phyloP scores from a whole-genome alignment of 2,329 filamentous ascomycete species.

The Seiridium cupressi region DNA sequence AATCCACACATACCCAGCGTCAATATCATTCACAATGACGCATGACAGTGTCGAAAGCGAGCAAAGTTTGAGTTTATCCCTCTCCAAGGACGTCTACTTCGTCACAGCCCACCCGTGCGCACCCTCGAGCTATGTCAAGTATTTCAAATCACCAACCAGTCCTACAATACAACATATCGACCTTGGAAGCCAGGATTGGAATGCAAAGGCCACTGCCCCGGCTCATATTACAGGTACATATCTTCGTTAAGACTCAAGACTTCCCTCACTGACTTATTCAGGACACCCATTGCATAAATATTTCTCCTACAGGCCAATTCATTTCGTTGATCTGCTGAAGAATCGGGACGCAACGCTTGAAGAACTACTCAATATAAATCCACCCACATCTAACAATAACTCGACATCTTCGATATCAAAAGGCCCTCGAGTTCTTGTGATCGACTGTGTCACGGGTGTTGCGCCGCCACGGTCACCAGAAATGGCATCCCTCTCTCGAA shows the following conservation, averaged over 20 bases:
- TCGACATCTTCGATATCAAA: slow-evolving; percentile 15
- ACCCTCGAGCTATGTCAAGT: slow-evolving; percentile 53
- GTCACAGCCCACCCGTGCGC: slow-evolving; percentile 66
- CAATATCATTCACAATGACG: slow-evolving; percentile 38
- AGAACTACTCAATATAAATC: slow-evolving; percentile 40
- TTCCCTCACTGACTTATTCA: slow-evolving; percentile 20
- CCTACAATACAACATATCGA: slow-evolving; percentile 59
- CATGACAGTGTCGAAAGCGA: slow-evolving; percentile 38
- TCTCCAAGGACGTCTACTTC: slow-evolving; percentile 61
- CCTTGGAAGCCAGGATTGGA: slow-evolving; percentile 41
- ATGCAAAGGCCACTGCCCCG: slow-evolving; percentile 43
- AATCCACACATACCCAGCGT: slow-evolving; percentile 38
- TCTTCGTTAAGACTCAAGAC: not conserved
- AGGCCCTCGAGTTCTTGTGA: slow-evolving; percentile 50
- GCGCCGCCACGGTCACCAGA: slow-evolving; percentile 40
- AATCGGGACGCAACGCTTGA: slow-evolving; percentile 44
- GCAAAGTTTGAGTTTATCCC: slow-evolving; percentile 37
- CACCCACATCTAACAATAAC: slow-evolving; percentile 27
- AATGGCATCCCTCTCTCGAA: slow-evolving; percentile 46
- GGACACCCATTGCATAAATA: slow-evolving; percentile 64
- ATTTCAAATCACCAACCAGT: slow-evolving; percentile 58
- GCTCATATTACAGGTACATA: slow-evolving; percentile 46
- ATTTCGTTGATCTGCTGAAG: slow-evolving; percentile 55
- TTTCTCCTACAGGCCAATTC: slow-evolving; percentile 59
- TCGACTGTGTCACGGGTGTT: slow-evolving; percentile 62